Conservation (phyloP, 208 protist genomes). For the Blechomonas ayalai region DNA sequence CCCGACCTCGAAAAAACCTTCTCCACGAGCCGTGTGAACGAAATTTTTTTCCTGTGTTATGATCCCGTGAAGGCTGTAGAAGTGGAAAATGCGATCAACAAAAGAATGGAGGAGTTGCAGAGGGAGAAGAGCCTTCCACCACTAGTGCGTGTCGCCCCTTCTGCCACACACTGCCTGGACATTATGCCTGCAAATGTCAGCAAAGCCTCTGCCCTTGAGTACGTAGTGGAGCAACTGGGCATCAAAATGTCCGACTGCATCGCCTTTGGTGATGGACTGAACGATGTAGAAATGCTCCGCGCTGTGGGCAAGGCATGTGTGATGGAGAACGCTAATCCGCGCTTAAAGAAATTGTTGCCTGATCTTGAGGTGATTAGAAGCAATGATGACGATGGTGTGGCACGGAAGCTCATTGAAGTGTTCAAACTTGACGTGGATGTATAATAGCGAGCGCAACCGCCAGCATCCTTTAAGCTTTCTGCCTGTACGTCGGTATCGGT, state of each 20-base stretch:
- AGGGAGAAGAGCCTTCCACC: conserved; percentile 12
- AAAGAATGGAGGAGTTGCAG: conserved; percentile 17
- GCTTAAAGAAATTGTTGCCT: conserved; percentile 44
- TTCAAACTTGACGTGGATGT: conserved; percentile 21
- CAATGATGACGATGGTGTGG: conserved; percentile 65
- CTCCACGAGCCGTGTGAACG: conserved; percentile 40
- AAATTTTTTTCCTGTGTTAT: conserved; percentile 66
- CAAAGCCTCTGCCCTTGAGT: conserved; percentile 49
- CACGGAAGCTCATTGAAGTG: conserved; percentile 44
- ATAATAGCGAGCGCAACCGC: too few relatives aligned
- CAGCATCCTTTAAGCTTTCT: too few relatives aligned
- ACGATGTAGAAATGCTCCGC: conserved; percentile 57
- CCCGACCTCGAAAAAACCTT: conserved; percentile 37
- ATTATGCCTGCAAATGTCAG: conserved; percentile 43
- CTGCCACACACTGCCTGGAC: conserved; percentile 44
- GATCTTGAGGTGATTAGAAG: conserved; percentile 49
- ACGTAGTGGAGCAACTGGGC: conserved; percentile 36
- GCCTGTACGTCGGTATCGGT: too few relatives aligned
- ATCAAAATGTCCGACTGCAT: conserved; percentile 45
- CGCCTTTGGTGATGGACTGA: conserved; percentile 67
- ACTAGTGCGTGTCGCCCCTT: conserved; percentile 35
- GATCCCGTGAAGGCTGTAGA: conserved; percentile 17
- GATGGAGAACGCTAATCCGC: conserved; percentile 53
- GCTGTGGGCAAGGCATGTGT: conserved; percentile 56
- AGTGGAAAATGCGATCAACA: conserved; percentile 25